A percentile compares a stretch with the other conserved stretches of the same genome.
Conservation (phyloP, 139 green algal genomes). For the Coelastrella sp. region DNA sequence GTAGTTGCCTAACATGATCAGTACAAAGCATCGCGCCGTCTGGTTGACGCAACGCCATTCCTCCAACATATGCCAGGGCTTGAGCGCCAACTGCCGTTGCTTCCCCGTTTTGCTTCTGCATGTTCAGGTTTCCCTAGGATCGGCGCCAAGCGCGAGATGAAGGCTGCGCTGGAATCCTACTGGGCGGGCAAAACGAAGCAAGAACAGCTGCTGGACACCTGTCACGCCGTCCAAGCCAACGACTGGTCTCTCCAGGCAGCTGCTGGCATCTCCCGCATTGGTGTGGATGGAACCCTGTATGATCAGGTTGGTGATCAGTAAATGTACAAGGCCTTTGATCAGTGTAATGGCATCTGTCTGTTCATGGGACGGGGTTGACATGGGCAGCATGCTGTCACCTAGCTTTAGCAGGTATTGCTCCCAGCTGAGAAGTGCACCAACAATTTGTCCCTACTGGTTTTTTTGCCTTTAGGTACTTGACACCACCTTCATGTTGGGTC, state of each 20-base stretch:
- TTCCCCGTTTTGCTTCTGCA: not conserved
- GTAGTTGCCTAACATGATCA: too few species aligned
- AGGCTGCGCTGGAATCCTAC: constrained; percentile 85
- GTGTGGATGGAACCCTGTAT: constrained; percentile 88
- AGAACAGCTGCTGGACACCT: constrained; percentile 65
- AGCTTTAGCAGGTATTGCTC: too few species aligned
- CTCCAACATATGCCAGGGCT: too few species aligned
- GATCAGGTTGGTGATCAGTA: constrained; percentile 67
- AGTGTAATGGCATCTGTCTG: not conserved
- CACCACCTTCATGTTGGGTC: constrained; percentile 77
- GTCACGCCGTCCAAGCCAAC: constrained; percentile 50
- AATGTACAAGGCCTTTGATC: too few species aligned
- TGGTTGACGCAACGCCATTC: too few species aligned
- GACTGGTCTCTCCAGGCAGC: constrained; percentile 72
- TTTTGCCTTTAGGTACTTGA: constrained; percentile 72
- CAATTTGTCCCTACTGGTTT: not conserved
- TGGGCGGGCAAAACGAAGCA: constrained; percentile 70
- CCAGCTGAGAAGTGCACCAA: too few species aligned
- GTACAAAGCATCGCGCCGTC: too few species aligned
- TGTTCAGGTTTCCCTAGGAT: constrained; percentile 81
- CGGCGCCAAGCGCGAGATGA: constrained; percentile 87
- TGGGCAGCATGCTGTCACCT: too few species aligned
- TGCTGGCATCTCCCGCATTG: constrained; percentile 76
- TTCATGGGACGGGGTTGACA: too few species aligned
- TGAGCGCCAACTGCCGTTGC: not conserved